Evolutionary conservation across 2,329 filamentous ascomycete genomes (phyloP), one percentile per base, ranked within the genome.

Genomic region (Aspergillus viridinutans): DNA sequence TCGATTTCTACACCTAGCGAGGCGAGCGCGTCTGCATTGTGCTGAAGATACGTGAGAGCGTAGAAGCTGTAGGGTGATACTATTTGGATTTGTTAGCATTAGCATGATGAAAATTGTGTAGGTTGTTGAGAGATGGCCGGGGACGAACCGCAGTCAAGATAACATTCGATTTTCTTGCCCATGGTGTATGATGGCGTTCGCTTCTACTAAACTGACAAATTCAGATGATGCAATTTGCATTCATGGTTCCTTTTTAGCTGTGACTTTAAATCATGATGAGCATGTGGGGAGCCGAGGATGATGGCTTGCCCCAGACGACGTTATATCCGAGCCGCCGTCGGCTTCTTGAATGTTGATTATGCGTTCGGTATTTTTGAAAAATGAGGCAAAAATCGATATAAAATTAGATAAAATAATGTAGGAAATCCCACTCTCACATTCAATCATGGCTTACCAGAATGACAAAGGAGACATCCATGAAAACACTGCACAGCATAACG

Each of bases 81-180:
- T 91, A 40, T 26, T 12, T 28, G 49, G 21, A 29, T 38, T 20
- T 49, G 20, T 35, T 47, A 47, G 38, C 23, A 32, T 40, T 52
- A n/a, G n/a, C n/a, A n/a, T n/a, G 20, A 48, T 56, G 43, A 52
- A 42, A 5, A 2, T 28, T 7, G 26, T 28, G 7, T 28, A 28
- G 17, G 28, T 20, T 50, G 26, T n/a, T 28, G n/a, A 21, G 47
- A 52, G 17, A 45, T 43, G 43, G 20, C 10, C 40, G 49, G 35
- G 28, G n/a, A 65, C 79, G 59, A 74, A 88, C 87, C 83, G 67
- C 86, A 81, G 72, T 90, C 87, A 55, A 90, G 61, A 67, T 88
- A 90, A 58, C 80, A 82, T 60, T 87, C 85, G 62, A 90, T 88
- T 55, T 81, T 81, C 54, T 81, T 80, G 21, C 77, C 78, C 85